A percentile compares a stretch with the other conserved stretches of the same genome.
Evolutionary conservation across 2,329 filamentous ascomycete species (phyloP).

Genomic region (Lachnellula occidentalis): DNA sequence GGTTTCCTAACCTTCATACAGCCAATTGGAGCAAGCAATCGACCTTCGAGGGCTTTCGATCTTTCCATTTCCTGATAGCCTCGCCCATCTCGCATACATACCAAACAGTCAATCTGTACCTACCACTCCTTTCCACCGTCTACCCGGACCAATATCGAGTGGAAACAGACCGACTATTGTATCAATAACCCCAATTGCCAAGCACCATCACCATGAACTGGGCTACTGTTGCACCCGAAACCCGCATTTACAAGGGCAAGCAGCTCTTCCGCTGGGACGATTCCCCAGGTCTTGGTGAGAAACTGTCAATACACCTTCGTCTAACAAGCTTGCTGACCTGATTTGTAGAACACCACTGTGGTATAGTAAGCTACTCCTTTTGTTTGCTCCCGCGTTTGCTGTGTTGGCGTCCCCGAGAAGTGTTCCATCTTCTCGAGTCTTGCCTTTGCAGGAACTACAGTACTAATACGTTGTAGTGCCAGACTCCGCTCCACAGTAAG

Average conservation of each 20-base stretch:
- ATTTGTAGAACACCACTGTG: slow-evolving; percentile 30
- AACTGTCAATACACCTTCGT: not conserved
- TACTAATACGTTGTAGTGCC: slow-evolving; percentile 9
- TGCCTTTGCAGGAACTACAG: too few relatives aligned
- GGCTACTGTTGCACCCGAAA: slow-evolving; percentile 23
- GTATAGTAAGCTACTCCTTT: slow-evolving; percentile 5
- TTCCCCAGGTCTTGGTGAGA: slow-evolving; percentile 28
- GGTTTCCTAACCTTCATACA: not conserved
- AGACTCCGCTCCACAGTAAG: slow-evolving; percentile 27
- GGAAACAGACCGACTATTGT: too few relatives aligned
- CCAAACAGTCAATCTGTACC: not conserved
- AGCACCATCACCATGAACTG: slow-evolving; percentile 21
- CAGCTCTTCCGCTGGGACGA: slow-evolving; percentile 28
- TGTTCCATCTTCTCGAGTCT: too few relatives aligned
- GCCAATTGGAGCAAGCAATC: not conserved
- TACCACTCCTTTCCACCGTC: not conserved
- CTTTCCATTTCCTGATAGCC: not conserved
- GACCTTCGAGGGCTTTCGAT: not conserved
- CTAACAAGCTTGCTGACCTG: slow-evolving; percentile 10
- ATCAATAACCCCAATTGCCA: not conserved
- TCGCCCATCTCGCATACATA: not conserved
- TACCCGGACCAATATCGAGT: too few relatives aligned
- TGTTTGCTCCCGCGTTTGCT: too few relatives aligned
- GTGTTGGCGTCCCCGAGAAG: too few relatives aligned
- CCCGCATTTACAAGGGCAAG: slow-evolving; percentile 27